A percentile compares a stretch with the other conserved stretches of the same genome.
Evolutionary conservation across 768 basidiomycete species (phyloP).

Genomic region (Cystofilobasidium ferigula): DNA sequence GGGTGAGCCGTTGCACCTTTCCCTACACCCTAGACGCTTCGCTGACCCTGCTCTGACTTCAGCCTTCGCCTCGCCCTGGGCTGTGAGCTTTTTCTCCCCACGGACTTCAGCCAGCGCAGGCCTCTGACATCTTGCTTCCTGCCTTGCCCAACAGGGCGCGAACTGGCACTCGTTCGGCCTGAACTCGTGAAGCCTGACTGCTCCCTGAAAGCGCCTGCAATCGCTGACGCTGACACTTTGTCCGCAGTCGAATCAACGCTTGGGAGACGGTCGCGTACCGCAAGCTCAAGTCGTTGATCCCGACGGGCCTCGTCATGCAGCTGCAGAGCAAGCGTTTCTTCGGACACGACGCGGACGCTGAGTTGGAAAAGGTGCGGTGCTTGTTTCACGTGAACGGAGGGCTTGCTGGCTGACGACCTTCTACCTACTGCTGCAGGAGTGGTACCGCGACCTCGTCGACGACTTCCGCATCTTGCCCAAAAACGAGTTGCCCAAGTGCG

Average conservation of each 20-base stretch:
- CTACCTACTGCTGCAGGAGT: neutral
- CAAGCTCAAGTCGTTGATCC: conserved; percentile 19
- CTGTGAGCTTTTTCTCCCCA: neutral
- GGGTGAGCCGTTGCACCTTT: neutral
- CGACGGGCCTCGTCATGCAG: conserved; percentile 16
- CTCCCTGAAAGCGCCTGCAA: too few relatives aligned
- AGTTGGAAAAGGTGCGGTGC: neutral
- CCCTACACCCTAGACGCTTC: neutral
- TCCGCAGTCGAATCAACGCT: conserved; percentile 2
- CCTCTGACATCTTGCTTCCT: neutral
- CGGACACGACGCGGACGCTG: conserved; percentile 2
- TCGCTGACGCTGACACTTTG: neutral
- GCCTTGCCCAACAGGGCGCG: neutral
- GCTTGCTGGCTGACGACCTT: too few relatives aligned
- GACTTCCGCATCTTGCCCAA: conserved; percentile 11
- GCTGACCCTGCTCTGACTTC: neutral
- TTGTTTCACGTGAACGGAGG: too few relatives aligned
- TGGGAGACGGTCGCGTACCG: conserved; percentile 20
- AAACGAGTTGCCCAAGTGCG: neutral
- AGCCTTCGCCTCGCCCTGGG: neutral
- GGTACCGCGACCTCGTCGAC: conserved; percentile 18
- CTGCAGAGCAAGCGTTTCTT: conserved; percentile 18
- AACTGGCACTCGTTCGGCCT: conserved; percentile 1
- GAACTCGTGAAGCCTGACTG: neutral
- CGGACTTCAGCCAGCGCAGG: too few relatives aligned